Base-by-base conservation (phyloP, 495 filamentous ascomycete genomes). In the Podospora didyma region DNA sequence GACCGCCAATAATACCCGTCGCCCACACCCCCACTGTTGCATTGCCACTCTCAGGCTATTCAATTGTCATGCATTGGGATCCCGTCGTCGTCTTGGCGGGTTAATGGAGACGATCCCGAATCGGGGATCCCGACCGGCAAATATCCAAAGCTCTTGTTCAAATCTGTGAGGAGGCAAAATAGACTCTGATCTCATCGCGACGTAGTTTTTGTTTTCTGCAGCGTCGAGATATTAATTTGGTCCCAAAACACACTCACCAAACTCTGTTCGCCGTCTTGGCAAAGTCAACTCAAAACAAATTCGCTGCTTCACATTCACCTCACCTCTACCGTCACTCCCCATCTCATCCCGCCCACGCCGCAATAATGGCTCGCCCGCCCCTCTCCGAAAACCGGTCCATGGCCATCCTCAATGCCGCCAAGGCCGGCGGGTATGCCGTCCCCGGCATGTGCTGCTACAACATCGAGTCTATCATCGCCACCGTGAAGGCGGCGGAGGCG, bases 361-460 rank as follows among this genome's bases (percentile, higher is more conserved):
- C 51, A 57, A 77, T 62, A 59, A 83, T 83, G 79, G 59, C 73
- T 34, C 75, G 78, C 60, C 77, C 76, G 54, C 75, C 70, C 11
- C 61, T 78, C 50, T 64, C 68, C 46, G 57, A 81, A 64, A 89
- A 90, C 75, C 83, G 83, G 64, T 84, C 86, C 54, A 76, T 87
- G 67, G 62, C 73, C 59, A 86, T 91, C 69, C 82, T 91, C 63
- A 79, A 86, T 70, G 80, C 81, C 53, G 88, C 88, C 54, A 76
- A 79, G 53, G 69, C 75, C 16, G 80, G 82, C 63, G 77, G 84
- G 22, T 91, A 90, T 72, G 88, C 80, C 61, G 79, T 92, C 19
- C 82, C 87, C 1, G 87, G 82, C 58, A 88, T 90, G 82, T 90
- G 86, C 75, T 87, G 83, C 78, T 95, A 95, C 82, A 92, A 92